Base-by-base conservation (phyloP, 805 yeast genomes). In the Wickerhamomyces kurtzmanii region DNA sequence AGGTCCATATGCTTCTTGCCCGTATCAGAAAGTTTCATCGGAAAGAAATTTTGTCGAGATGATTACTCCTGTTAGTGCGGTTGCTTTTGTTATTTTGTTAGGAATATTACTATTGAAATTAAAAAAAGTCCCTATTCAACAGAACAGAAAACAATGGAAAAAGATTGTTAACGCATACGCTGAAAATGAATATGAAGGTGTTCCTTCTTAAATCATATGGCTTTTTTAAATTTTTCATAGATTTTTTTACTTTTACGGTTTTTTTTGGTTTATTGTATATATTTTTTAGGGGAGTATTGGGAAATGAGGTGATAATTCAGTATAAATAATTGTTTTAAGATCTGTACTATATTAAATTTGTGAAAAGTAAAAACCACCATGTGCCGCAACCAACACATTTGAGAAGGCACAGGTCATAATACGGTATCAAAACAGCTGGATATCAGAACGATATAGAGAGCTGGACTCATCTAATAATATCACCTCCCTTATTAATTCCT, bases 201-300 rank as follows among this genome's bases (percentile, higher is more conserved):
- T 84, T 7, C 95, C 96, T 9, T 71, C 85, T 3, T 85, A 46
- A n/a, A n/a, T n/a, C n/a, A n/a, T n/a, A n/a, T n/a, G n/a, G n/a
- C n/a, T n/a, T n/a, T n/a, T n/a, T n/a, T n/a, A n/a, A n/a, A n/a
- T n/a, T n/a, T n/a, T n/a, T n/a, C n/a, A n/a, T n/a, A n/a, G n/a
- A n/a, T n/a, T n/a, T n/a, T n/a, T n/a, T n/a, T n/a, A n/a, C n/a
- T n/a, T n/a, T n/a, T n/a, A n/a, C n/a, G n/a, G n/a, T n/a, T n/a
- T n/a, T n/a, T n/a, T n/a, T n/a, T n/a, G n/a, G n/a, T n/a, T n/a
- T n/a, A n/a, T n/a, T n/a, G n/a, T n/a, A n/a, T n/a, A n/a, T n/a
- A n/a, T n/a, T n/a, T n/a, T n/a, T n/a, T n/a, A n/a, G n/a, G n/a
- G n/a, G n/a, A n/a, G n/a, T n/a, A n/a, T n/a, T n/a, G n/a, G n/a